These are phyloP conservation scores for Nitzschia inconspicua DNA, from an alignment of 108 stramenopile genomes.

Conservation along the genomic window DNA sequence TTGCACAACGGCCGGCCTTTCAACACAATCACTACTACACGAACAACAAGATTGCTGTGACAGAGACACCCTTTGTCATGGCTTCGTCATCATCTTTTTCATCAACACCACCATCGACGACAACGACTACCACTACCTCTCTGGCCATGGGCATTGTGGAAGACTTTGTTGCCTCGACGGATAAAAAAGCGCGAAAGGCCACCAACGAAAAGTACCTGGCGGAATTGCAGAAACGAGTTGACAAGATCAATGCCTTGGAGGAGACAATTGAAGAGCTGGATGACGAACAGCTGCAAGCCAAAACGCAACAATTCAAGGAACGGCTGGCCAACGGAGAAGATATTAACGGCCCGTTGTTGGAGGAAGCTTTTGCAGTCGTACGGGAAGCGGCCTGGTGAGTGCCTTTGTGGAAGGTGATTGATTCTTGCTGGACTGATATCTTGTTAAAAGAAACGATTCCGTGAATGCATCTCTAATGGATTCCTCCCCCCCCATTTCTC, in stretches of 20 bases:
- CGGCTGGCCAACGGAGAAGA: constrained; percentile 72
- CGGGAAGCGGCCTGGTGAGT: constrained; percentile 93
- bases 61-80: no score
- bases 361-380: constrained; percentile 94
- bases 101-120: background rate
- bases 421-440: no score
- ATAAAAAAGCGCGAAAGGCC: constrained; percentile 38
- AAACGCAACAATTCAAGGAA: constrained; percentile 72
- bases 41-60: no score
- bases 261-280: constrained; percentile 74
- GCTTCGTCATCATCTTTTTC: no score
- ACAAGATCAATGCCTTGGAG: constrained; percentile 82
- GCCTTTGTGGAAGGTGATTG: background rate
- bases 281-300: constrained; percentile 86
- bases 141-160: constrained; percentile 80
- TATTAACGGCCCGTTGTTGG: constrained; percentile 69
- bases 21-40: no score
- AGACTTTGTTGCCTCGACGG: constrained; percentile 66
- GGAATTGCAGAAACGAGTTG: constrained; percentile 63
- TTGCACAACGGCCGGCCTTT: no score
- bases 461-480: no score
- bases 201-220: constrained; percentile 71
- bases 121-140: background rate
- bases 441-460: background rate
- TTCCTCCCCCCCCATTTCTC: background rate